Percentiles rank a stretch among this genome's conserved stretches.
phyloP scores from a whole-genome alignment of 2,329 filamentous ascomycete species.

The Xylaria sp. region DNA sequence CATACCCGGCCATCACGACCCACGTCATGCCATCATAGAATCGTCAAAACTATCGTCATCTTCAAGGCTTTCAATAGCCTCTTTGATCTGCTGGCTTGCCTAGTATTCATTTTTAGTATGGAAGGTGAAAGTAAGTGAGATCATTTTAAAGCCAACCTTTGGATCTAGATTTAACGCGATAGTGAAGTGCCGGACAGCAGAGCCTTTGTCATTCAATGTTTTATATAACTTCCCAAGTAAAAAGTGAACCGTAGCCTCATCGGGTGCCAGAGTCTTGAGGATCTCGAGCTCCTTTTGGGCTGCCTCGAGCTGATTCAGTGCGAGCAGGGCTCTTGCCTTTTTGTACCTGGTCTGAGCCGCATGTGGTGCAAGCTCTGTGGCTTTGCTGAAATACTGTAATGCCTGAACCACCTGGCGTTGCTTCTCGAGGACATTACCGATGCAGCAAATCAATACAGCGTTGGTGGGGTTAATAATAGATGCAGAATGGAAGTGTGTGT shows the following conservation, averaged over 20 bases:
- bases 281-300: constrained; percentile 86
- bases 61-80: constrained; percentile 92
- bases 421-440: constrained; percentile 89
- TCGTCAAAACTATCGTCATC: constrained; percentile 78
- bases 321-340: constrained; percentile 88
- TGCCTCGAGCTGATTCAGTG: constrained; percentile 74
- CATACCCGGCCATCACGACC: constrained; percentile 37
- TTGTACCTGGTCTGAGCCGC: constrained; percentile 90
- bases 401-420: constrained; percentile 84
- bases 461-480: constrained; percentile 93
- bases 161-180: constrained; percentile 95
- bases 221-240: constrained; percentile 87
- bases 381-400: constrained; percentile 82
- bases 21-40: constrained; percentile 68
- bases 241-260: constrained; percentile 97
- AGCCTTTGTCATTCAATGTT: constrained; percentile 75
- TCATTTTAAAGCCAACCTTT: constrained; percentile 72
- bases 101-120: constrained; percentile 54
- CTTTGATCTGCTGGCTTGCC: constrained; percentile 95
- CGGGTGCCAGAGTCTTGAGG: constrained; percentile 90
- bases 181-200: constrained; percentile 93
- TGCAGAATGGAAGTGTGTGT: constrained; percentile 90
- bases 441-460: constrained; percentile 89
- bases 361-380: constrained; percentile 82
- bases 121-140: neutral